Conservation (phyloP, 2,329 filamentous ascomycete genomes). For the Blastomyces silverae region DNA sequence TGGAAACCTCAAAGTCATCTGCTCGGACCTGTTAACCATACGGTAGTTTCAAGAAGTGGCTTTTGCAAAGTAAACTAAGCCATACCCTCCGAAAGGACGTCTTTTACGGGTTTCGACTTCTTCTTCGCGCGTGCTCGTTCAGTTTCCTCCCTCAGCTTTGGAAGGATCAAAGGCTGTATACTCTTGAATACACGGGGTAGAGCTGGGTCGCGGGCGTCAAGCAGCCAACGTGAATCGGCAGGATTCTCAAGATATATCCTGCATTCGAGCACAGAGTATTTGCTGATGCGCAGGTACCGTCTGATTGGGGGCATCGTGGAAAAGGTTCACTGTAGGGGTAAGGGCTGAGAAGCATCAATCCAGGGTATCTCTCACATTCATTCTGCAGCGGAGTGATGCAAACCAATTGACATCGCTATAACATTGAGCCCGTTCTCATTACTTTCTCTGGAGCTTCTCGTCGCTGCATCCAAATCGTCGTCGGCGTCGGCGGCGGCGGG, state of each 20-base stretch:
- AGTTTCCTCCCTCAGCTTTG: conserved; percentile 84
- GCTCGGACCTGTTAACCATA: conserved; percentile 14
- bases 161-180: conserved; percentile 76
- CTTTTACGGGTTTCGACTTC: conserved; percentile 77
- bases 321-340: neutral
- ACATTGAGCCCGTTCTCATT: neutral
- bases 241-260: conserved; percentile 95
- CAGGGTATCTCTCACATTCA: neutral
- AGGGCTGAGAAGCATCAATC: neutral
- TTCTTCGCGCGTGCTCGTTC: conserved; percentile 56
- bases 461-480: neutral
- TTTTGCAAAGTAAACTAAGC: conserved; percentile 16
- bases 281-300: conserved; percentile 83
- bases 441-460: neutral
- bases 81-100: conserved; percentile 73
- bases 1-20: conserved; percentile 94
- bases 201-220: conserved; percentile 69
- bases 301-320: conserved; percentile 72
- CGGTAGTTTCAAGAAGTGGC: neutral
- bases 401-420: neutral
- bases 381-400: neutral
- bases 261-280: conserved; percentile 91
- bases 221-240: conserved; percentile 71
- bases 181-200: conserved; percentile 77
- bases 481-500: neutral